Base-by-base conservation (phyloP, 192 early-diverging fungal species). In the Glomus cerebriforme region DNA sequence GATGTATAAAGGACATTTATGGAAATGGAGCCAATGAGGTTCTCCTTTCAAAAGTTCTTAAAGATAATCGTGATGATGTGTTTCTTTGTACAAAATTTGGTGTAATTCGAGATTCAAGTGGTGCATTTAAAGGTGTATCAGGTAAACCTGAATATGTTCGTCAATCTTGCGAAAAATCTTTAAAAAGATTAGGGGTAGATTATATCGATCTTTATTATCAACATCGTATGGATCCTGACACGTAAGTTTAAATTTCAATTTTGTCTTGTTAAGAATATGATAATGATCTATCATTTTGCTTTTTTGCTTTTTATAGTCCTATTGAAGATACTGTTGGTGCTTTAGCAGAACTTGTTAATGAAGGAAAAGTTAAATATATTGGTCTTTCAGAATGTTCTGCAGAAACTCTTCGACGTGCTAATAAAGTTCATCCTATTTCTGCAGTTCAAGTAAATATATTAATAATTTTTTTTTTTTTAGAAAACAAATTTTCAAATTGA, bases 81-180 rank as follows among this genome's bases (percentile, higher is more conserved):
- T 92, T 92, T 74, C 45, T 91, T 27, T 86, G 85, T 74, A 90
- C 92, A 32, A 92, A 92, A 81, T 92, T 92, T 81, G 90, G 86
- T 27, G 74, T 87, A 32, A 26, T 32, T 29, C 78, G 79, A 63
- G 47, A 54, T 22, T 19, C 47, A 19, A 54, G 12, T 43, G 39
- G 39, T 10, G 39, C 47, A 54, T 19, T 19, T 15, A 19, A 4
- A 24, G 76, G 80, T 17, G 59, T 89, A 39, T 43, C 75, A 29
- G 84, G 86, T 66, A 66, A 15, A 8, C 86, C 88, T 15, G 88
- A 88, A 37, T 86, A 90, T 82, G 85, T 89, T 32, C 82, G 82
- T 29, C 49, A 82, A 45, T n/a, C 70, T 15, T 80, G 67, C 24
- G 78, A 76, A 6, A 29, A 70, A 4, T 80, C 77, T 43, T 59